Conservation (phyloP, 345 rosid genomes). For the Eucalyptus pauciflora region DNA sequence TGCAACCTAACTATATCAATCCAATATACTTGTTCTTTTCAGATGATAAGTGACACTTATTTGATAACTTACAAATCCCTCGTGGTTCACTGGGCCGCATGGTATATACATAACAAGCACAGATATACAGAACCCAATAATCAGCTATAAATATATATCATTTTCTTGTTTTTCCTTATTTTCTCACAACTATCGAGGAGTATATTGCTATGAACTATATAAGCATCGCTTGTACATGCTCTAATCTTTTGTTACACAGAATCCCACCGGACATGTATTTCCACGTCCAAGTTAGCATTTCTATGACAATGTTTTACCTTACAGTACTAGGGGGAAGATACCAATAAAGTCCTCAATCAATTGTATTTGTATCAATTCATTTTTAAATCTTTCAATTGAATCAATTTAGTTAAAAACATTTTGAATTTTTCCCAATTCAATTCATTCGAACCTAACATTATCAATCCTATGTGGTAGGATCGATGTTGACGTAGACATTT, state of each 20-base stretch:
- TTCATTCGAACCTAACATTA: neutral
- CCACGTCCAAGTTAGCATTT: neutral
- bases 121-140: neutral
- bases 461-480: fast-evolving
- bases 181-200: neutral
- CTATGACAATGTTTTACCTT: neutral
- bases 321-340: neutral
- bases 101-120: neutral
- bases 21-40: neutral
- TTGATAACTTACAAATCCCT: neutral
- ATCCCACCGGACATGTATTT: neutral
- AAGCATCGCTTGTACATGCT: neutral
- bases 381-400: neutral
- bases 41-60: neutral
- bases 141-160: neutral
- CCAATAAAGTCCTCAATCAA: neutral
- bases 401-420: neutral
- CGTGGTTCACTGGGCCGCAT: neutral
- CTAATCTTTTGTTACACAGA: neutral
- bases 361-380: neutral
- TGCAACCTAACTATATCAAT: neutral
- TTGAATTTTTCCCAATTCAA: neutral
- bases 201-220: neutral
- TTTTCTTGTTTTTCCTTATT: neutral
- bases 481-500: fast-evolving